Conservation (phyloP, 2,329 filamentous ascomycete genomes). For the Neophaeococcomyces mojaviensis region DNA sequence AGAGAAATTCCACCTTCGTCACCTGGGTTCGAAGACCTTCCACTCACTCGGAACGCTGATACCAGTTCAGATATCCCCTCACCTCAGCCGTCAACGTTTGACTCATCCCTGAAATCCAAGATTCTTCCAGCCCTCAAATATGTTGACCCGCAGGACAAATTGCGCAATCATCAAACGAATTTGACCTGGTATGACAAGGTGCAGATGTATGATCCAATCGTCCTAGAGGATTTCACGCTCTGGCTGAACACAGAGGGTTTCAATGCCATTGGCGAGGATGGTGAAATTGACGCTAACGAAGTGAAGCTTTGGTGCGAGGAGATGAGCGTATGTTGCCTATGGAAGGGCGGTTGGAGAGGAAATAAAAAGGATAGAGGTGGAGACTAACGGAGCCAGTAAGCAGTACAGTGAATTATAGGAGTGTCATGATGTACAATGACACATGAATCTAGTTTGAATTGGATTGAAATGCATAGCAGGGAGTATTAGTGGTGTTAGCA, state of each 20-base stretch:
- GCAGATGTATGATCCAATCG: constrained; percentile 82
- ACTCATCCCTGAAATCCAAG: constrained; percentile 9
- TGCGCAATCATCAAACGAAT: constrained; percentile 33
- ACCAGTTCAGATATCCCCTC: background rate
- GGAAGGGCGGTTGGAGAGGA: constrained; percentile 39
- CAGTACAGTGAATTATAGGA: no score
- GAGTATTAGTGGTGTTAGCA: no score
- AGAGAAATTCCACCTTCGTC: constrained; percentile 1
- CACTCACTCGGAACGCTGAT: no score
- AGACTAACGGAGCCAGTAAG: no score
- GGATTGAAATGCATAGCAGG: no score
- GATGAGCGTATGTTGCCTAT: constrained; percentile 76
- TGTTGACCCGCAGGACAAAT: constrained; percentile 17
- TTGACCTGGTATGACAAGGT: constrained; percentile 87
- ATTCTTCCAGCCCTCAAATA: constrained; percentile 15
- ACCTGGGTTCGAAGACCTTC: constrained; percentile 6
- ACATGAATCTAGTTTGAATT: no score
- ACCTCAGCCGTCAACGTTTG: background rate
- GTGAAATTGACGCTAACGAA: constrained; percentile 54
- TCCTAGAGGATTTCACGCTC: constrained; percentile 72
- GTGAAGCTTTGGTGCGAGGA: constrained; percentile 88
- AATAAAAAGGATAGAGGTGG: constrained; percentile 6
- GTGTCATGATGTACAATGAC: no score
- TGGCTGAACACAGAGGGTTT: constrained; percentile 75
- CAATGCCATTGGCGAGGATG: constrained; percentile 55